phyloP scores from a whole-genome alignment of 176 grass and related monocot species.

The Carex kokanica region DNA sequence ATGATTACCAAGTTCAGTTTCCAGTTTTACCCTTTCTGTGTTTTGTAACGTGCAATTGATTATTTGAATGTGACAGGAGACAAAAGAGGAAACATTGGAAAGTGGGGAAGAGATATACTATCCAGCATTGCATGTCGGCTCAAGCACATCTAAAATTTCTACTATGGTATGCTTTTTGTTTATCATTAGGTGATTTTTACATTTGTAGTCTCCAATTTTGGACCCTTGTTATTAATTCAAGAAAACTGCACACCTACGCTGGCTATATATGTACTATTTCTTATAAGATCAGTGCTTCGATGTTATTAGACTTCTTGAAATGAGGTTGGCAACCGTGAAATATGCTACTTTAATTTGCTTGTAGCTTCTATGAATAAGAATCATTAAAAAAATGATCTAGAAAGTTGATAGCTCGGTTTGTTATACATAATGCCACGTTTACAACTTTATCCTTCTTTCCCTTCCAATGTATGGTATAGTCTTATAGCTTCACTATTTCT shows the following conservation, averaged over 20 bases:
- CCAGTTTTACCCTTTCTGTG: constrained; percentile 16
- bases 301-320: background rate
- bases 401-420: background rate
- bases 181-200: constrained; percentile 13
- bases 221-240: background rate
- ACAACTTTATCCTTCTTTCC: background rate
- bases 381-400: background rate
- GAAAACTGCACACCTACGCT: background rate
- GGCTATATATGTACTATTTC: background rate
- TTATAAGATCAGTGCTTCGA: background rate
- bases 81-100: constrained; percentile 43
- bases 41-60: constrained; percentile 10
- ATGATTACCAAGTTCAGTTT: background rate
- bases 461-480: background rate
- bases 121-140: constrained; percentile 81
- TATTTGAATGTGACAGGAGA: constrained; percentile 43
- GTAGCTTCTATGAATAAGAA: background rate
- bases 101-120: constrained; percentile 89
- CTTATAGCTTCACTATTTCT: background rate
- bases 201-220: background rate
- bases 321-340: background rate
- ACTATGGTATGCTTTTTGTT: constrained; percentile 55
- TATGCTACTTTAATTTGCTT: background rate
- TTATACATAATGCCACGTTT: background rate
- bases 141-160: constrained; percentile 44